Base-by-base conservation (phyloP, 768 basidiomycete species). In the Neoboletus magnificus region DNA sequence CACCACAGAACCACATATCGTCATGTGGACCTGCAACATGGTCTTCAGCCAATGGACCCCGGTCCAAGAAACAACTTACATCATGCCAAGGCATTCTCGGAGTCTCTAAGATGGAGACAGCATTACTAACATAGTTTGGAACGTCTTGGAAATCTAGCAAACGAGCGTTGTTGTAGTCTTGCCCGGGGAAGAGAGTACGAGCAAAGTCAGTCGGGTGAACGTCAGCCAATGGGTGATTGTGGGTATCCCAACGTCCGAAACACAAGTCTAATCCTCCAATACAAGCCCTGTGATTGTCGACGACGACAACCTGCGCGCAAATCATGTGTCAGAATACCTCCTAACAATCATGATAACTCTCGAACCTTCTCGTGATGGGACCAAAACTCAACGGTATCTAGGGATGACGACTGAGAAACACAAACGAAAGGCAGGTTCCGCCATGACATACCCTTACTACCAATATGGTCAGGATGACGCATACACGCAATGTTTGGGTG, bases 201-300 rank as follows among this genome's bases (percentile, higher is more conserved):
- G 71, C 64, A 66, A 94, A 93, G 62, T 94, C 79, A 2, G 92
- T 92, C 0, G 93, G 93, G 66, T 98, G 94, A 3, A 84, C 91
- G 64, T 99, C 96, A 4, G 94, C 89, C 37, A 98, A 80, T 1
- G 94, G 94, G 68, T 93, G 90, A 39, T 76, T 88, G 66, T 91
- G 84, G 0, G 90, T 92, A 73, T 98, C 97, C 95, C 96, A 99
- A 20, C 97, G 87, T 12, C 97, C 97, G 62, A 94, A 97, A 75
- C 93, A 98, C 18, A 97, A 78, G 70, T 99, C 97, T 27, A 99
- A 83, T 12, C 97, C 97, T 23, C 97, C 97, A 51, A 97, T 85
- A 61, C 87, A 89, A 3, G 91, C 93, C 48, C 76, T 79, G 63
- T 89, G 85, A 65, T 93, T 91, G 68, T 97, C 94, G 8, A 96